Percentiles rank a stretch among this genome's conserved stretches.
Conservation (phyloP, 2,329 filamentous ascomycete species). For the Alternaria consortialis region DNA sequence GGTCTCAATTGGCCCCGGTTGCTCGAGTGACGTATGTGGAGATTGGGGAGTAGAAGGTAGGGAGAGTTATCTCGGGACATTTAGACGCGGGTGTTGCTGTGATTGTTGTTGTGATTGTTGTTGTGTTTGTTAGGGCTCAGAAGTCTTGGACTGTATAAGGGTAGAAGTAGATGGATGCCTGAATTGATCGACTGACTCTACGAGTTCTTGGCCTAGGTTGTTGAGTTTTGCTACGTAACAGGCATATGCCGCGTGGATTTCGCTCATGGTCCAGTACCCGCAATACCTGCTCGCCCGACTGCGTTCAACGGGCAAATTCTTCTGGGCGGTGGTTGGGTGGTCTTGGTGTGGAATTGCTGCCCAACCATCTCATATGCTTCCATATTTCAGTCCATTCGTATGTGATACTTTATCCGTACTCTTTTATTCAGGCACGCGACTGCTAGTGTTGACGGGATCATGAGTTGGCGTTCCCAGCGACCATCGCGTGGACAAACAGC, state of each 20-base stretch:
- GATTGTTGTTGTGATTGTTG: neutral
- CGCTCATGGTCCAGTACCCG: neutral
- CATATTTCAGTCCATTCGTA: neutral
- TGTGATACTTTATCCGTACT: neutral
- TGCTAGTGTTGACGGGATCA: neutral
- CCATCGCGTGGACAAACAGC: neutral
- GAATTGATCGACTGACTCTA: neutral
- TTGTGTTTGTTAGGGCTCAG: neutral
- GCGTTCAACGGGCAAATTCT: neutral
- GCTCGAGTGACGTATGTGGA: constrained; percentile 5
- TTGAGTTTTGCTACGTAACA: neutral
- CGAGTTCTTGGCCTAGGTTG: neutral
- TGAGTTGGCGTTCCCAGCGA: neutral
- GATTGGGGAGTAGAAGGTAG: neutral
- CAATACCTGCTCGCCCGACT: neutral
- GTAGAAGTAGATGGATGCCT: neutral
- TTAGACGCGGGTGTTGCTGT: neutral
- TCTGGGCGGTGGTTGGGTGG: neutral
- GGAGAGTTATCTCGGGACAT: neutral
- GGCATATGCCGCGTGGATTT: neutral
- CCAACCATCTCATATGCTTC: neutral
- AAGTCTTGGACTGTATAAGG: neutral
- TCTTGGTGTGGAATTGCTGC: neutral
- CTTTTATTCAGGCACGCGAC: neutral
- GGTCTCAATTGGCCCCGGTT: neutral